Evolutionary conservation across 2,329 filamentous ascomycete genomes (phyloP).

Genomic region (Calycina marina): DNA sequence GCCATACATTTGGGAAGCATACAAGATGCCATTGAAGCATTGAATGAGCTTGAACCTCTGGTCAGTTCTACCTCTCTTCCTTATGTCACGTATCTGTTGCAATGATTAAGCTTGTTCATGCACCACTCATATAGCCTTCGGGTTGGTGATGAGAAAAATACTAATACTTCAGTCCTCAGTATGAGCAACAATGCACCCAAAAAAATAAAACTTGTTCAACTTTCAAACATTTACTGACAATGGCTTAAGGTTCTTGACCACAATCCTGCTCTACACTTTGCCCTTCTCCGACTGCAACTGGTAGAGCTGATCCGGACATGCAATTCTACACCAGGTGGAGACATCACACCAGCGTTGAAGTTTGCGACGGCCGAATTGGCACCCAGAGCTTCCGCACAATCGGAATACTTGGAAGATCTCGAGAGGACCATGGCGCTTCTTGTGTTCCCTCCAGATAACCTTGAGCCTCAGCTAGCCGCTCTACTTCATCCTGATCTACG

Average conservation of each 20-base stretch:
- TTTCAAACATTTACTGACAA: conserved; percentile 9
- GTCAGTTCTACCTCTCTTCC: conserved; percentile 40
- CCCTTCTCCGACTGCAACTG: conserved; percentile 76
- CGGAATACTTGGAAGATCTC: conserved; percentile 69
- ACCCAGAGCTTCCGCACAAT: conserved; percentile 69
- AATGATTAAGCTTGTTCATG: conserved; percentile 99
- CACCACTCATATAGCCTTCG: conserved; percentile 96
- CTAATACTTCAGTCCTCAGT: conserved; percentile 69
- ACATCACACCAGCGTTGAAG: conserved; percentile 61
- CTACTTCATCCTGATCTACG: conserved; percentile 70
- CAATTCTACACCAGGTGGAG: conserved; percentile 47
- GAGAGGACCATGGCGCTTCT: conserved; percentile 88
- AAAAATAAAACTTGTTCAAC: background rate
- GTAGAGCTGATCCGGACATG: conserved; percentile 82
- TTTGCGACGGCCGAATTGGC: conserved; percentile 84
- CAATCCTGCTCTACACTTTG: conserved; percentile 74
- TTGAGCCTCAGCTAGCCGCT: conserved; percentile 60
- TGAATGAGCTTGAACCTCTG: conserved; percentile 84
- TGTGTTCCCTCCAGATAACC: conserved; percentile 69
- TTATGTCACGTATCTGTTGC: conserved; percentile 26
- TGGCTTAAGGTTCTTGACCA: conserved; percentile 80
- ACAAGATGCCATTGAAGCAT: conserved; percentile 65
- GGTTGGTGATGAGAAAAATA: conserved; percentile 80
- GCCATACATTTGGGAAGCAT: conserved; percentile 79
- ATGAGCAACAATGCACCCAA: conserved; percentile 43